Evolutionary conservation across 1,139 yeast genomes (phyloP).

Genomic region (Geotrichum europaeum): DNA sequence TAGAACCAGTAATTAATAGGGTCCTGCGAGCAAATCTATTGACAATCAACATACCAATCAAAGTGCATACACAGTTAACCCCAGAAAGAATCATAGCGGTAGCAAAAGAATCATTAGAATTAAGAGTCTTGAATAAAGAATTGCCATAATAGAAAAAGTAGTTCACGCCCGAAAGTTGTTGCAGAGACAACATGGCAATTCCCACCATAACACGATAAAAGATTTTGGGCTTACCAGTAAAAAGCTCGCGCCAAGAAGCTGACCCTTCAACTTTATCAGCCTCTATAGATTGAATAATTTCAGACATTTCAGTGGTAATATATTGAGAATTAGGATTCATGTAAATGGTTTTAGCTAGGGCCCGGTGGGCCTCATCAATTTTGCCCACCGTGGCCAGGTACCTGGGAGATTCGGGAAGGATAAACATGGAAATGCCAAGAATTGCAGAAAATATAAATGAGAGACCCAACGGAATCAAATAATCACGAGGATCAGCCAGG

Average conservation of each 20-base stretch:
- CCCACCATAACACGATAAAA: slow-evolving; percentile 62
- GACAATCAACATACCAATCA: slow-evolving; percentile 58
- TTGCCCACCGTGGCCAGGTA: slow-evolving; percentile 50
- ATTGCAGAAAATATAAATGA: slow-evolving; percentile 43
- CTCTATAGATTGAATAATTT: slow-evolving; percentile 58
- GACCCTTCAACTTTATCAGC: slow-evolving; percentile 56
- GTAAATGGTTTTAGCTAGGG: slow-evolving; percentile 59
- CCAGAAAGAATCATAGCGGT: slow-evolving; percentile 73
- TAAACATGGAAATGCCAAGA: slow-evolving; percentile 48
- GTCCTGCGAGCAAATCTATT: slow-evolving; percentile 67
- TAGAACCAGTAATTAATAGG: slow-evolving; percentile 58
- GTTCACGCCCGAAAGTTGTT: slow-evolving; percentile 75
- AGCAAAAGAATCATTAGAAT: slow-evolving; percentile 57
- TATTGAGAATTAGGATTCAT: slow-evolving; percentile 55
- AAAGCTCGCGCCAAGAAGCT: slow-evolving; percentile 62
- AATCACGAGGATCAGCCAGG: slow-evolving; percentile 44
- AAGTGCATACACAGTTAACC: slow-evolving; percentile 72
- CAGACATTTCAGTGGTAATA: slow-evolving; percentile 52
- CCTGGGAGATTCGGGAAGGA: slow-evolving; percentile 80
- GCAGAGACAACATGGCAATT: slow-evolving; percentile 58
- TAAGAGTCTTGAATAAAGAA: slow-evolving; percentile 69
- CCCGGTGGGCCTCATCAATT: slow-evolving; percentile 52
- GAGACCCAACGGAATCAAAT: slow-evolving; percentile 55
- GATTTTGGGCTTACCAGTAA: slow-evolving; percentile 62
- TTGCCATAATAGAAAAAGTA: slow-evolving; percentile 82